Base-by-base conservation (phyloP, 768 basidiomycete genomes). In the Agaricus sinodeliciosus region DNA sequence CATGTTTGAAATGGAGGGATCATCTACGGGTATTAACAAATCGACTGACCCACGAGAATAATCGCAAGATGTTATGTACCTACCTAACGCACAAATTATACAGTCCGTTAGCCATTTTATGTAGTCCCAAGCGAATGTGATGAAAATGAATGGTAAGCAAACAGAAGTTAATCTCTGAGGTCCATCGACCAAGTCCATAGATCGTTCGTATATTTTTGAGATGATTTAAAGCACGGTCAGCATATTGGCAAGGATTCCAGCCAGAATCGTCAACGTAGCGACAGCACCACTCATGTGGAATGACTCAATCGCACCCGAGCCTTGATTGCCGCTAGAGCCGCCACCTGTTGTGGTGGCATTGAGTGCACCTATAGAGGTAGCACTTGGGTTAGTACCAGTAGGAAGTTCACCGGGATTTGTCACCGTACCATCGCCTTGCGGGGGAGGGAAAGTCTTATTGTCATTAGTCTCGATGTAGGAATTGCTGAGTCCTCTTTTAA, bases 401-500 rank as follows among this genome's bases (percentile, higher is more conserved):
- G 28, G 35, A 28, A 36, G 12, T 4, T n/a, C 12, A 41, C 45
- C 27, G n/a, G 16, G 39, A 22, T 35, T 42, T 35, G 13, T 35
- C 22, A 28, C 46, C 46, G 41, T 46, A 54, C 52, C 52, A 42
- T 37, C 16, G 39, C 52, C 44, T 22, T 37, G 18, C 22, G 72
- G 67, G 18, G 78, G 77, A 4, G 83, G 82, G 62, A 84, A 78
- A 25, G 81, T 76, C 26, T 57, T 57, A 70, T 91, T 93, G 64
- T 85, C 71, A 62, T 87, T 87, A 2, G 87, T 88, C 73, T 94
- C 90, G 55, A 90, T 72, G 70, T 94, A 95, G 2, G 88, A 82
- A 61, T 91, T 80, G 16, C 66, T 57, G 15, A 83, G 58, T 12
- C 72, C 65, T 65, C 74, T 70, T 62, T 81, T 76, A 57, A 87